Evolutionary conservation across 2,329 filamentous ascomycete genomes (phyloP), one percentile per base, ranked within the genome.

Genomic region (Ophiocordyceps australis): DNA sequence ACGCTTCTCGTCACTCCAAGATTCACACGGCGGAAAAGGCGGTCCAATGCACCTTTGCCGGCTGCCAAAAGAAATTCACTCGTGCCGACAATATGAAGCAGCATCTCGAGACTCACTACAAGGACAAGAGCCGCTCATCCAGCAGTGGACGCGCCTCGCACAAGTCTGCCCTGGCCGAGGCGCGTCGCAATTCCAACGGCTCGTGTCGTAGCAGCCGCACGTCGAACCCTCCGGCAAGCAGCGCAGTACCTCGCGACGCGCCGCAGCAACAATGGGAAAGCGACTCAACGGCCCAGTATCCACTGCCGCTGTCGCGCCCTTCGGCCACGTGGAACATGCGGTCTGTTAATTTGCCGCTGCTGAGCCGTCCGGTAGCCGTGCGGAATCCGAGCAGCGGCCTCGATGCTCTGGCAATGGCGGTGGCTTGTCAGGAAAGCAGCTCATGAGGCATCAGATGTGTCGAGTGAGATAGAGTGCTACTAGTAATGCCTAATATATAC

Each of bases 81-180:
- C 74, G 78, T 35, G 73, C 75, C 38, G 78, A 85, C 58, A 85
- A 85, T 57, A 85, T 85, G 78, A 81, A 82, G 59, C 78, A 83
- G 52, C 78, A 85, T 41, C 62, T 80, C 17, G 68, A 79, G 39
- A 83, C 77, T 1, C 78, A 85, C 46, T 74, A 67, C 50, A 73
- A 72, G 48, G 63, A 71, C 34, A 66, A 65, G 50, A 53, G 52
- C 17, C 56, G 62, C 16, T 50, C 53, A 3, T 51, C 54, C 3
- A 38, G 41, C n/a, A 38, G 46, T 32, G 36, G 45, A 32, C 42
- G 47, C 32, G 37, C 38, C 19, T n/a, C n/a, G n/a, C 41, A 43
- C 36, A 41, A 48, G 38, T 28, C 43, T 28, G 38, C 45, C 20
- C 29, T 54, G 31, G 35, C 45, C 30, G 43, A 47, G 23, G 33